Conservation (phyloP, 306 rosid species). For the Sicyos edulis region DNA sequence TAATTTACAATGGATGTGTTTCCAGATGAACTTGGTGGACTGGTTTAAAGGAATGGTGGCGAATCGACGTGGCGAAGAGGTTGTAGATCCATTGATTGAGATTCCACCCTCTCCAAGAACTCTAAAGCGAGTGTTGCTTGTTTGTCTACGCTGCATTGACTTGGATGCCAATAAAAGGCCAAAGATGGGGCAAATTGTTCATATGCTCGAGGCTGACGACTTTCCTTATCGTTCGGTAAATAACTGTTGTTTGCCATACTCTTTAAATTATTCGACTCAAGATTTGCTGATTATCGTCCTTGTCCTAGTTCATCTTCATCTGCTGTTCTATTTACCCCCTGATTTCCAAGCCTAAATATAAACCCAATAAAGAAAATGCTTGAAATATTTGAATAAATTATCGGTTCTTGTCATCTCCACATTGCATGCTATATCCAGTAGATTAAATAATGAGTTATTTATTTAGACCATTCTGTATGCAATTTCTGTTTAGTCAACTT, state of each 20-base stretch:
- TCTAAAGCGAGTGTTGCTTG: conserved; percentile 69
- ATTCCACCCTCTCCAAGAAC: conserved; percentile 67
- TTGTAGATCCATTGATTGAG: conserved; percentile 71
- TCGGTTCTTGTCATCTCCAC: not conserved
- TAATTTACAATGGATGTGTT: conserved; percentile 13
- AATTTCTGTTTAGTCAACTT: not conserved
- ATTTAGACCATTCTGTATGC: not conserved
- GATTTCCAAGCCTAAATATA: not conserved
- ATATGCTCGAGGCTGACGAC: conserved; percentile 95
- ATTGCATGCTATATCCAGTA: not conserved
- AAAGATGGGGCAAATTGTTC: conserved; percentile 97
- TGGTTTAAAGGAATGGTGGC: conserved; percentile 94
- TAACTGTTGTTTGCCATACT: not conserved
- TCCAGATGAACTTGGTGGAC: conserved; percentile 94
- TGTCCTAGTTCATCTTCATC: not conserved
- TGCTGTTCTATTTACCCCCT: not conserved
- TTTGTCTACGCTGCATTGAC: conserved; percentile 87
- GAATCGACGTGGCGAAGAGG: conserved; percentile 76
- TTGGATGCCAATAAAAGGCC: conserved; percentile 83
- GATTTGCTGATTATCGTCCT: not conserved
- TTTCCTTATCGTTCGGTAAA: conserved; percentile 86
- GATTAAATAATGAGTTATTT: not conserved
- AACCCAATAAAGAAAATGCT: not conserved
- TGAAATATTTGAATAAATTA: not conserved
- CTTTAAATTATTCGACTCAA: not conserved